Evolutionary conservation across 2,329 filamentous ascomycete species (phyloP), one percentile per base, ranked within the genome.

Genomic region (Hypoxylon sp.): DNA sequence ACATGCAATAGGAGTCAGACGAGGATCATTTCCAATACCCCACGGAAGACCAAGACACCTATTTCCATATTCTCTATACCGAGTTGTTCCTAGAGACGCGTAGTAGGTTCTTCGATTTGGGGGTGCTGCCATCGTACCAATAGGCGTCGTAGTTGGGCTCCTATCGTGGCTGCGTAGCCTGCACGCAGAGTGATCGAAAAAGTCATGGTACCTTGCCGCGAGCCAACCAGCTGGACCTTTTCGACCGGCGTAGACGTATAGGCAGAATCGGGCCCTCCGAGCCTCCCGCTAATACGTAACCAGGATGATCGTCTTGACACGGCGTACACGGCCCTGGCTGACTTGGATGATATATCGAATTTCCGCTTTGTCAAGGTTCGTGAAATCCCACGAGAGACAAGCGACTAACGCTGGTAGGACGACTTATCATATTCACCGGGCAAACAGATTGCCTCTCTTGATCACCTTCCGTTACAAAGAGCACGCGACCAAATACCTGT

Each of bases 1-100:
- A 66, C 51, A 59, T 68, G 49, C 48, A 61, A 68, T 61, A 51
- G 12, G 54, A 48, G 58, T 66, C 63, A 65, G 62, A 68, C 50
- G 52, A 61, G 52, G 44, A 54, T 44, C 49, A 54, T 42, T 48
- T 52, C 50, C 40, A 40, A 8, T 24, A 55, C 40, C 48, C 65
- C 62, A 65, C 42, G 53, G 59, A 57, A 57, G 38, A 62, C 45
- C 32, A 56, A 49, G 46, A 50, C 32, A 52, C 26, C 48, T 46
- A 60, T 62, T 58, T 49, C 57, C 57, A 57, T 52, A 55, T 61
- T 61, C 33, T 51, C 40, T 52, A 20, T 56, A 26, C 58, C 53
- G 30, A 55, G 40, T 38, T 33, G 11, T 36, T 55, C 42, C 42
- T 57, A n/a, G 36, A 56, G 52, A 58, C 52, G 45, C 24, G 30